Evolutionary conservation across 768 basidiomycete species (phyloP), one percentile per base, ranked within the genome.

Genomic region (Lentinula edodes): DNA sequence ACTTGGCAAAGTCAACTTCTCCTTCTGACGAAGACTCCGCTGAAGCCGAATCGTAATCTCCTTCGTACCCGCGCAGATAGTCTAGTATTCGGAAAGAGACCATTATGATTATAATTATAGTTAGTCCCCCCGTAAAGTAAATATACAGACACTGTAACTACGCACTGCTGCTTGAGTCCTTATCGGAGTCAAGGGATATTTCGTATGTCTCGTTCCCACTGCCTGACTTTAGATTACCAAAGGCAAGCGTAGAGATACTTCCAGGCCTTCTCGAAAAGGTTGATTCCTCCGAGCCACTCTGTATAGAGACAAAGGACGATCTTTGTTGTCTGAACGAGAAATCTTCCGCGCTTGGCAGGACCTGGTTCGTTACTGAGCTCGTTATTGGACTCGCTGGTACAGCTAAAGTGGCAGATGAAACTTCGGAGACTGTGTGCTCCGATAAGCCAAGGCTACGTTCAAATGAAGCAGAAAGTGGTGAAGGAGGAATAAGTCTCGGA

Each of bases 111-210:
- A 23, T 23, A 43, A 56, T 56, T 41, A 41, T 20, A 10, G 32
- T 56, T 23, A 56, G 53, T 55, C 53, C 38, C 53, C 38, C 6
- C 34, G 36, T 38, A 55, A 12, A 9, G 53, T 55, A 55, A 56
- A n/a, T n/a, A 28, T 15, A 43, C 23, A 56, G 15, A 9, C 18
- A 20, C 53, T 38, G 16, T 39, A 54, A 56, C 55, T 56, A 56
- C 55, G 55, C 39, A 56, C 55, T 42, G 58, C 58, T 48, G 58
- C 46, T 58, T n/a, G 55, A 43, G 28, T 60, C 45, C 38, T 60
- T 52, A 36, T 53, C 50, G 15, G 60, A 61, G 39, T 51, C 58
- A 48, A 50, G 28, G 6, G 7, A 15, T 39, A 15, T 39, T n/a
- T 41, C 38, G 28, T 28, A 12, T 18, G 6, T 34, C 51, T 52